These are phyloP conservation scores for Luzula sylvatica DNA, from an alignment of 176 grass and related monocot species.

Conservation along the genomic window DNA sequence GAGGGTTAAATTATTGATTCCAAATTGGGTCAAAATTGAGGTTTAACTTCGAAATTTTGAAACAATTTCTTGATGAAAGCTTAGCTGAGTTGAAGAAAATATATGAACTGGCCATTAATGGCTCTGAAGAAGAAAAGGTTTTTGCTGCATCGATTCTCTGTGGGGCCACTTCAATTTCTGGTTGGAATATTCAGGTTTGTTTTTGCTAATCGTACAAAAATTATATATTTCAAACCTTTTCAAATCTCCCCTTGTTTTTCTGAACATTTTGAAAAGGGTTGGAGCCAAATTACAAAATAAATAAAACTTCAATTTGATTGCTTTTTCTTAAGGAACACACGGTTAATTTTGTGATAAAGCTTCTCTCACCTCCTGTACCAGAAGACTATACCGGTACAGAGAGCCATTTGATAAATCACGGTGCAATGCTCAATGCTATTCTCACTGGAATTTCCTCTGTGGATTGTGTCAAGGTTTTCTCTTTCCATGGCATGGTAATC, in stretches of 20 bases:
- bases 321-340: constrained; percentile 67
- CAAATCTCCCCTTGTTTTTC: too few species aligned
- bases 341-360: constrained; percentile 74
- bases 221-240: too few species aligned
- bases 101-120: constrained; percentile 76
- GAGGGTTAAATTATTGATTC: too few species aligned
- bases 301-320: not conserved
- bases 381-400: constrained; percentile 48
- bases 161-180: constrained; percentile 76
- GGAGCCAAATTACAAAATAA: too few species aligned
- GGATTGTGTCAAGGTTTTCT: constrained; percentile 81
- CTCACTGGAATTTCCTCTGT: constrained; percentile 86
- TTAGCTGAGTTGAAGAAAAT: constrained; percentile 93
- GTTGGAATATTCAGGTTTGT: constrained; percentile 97
- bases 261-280: too few species aligned
- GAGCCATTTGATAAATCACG: constrained; percentile 71
- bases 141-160: constrained; percentile 79
- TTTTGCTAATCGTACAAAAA: constrained; percentile 1
- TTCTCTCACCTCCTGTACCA: constrained; percentile 66
- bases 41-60: constrained; percentile 38
- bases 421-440: constrained; percentile 90
- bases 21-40: too few species aligned
- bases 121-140: constrained; percentile 71
- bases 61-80: constrained; percentile 75
- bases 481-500: constrained; percentile 92